Evolutionary conservation across 352 stramenopile species (phyloP).

Genomic region (Pythium biforme): DNA sequence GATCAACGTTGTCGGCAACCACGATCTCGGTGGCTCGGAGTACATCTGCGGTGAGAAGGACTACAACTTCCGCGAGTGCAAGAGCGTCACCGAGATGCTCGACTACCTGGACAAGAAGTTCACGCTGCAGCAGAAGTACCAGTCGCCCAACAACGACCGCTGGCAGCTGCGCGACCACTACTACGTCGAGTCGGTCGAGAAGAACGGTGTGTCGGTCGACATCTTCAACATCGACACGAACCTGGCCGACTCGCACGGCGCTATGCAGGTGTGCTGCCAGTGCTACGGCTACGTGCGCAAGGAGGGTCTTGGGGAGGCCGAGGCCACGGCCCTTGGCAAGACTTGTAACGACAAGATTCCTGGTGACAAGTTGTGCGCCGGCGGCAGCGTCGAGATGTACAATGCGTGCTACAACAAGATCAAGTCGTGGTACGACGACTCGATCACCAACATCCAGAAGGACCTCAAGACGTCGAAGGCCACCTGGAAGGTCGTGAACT

Average conservation of each 20-base stretch:
- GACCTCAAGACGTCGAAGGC: conserved; percentile 70
- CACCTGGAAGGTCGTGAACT: conserved; percentile 88
- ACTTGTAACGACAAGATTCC: conserved; percentile 69
- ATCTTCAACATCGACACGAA: conserved; percentile 91
- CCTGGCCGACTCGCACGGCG: conserved; percentile 80
- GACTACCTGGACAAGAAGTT: conserved; percentile 86
- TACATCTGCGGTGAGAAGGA: conserved; percentile 87
- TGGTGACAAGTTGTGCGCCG: conserved; percentile 71
- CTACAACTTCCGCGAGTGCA: conserved; percentile 83
- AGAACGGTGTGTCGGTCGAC: conserved; percentile 81
- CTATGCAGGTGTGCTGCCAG: conserved; percentile 85
- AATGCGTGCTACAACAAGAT: conserved; percentile 71
- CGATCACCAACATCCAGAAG: conserved; percentile 60
- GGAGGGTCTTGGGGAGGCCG: conserved; percentile 39
- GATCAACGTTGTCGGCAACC: conserved; percentile 88
- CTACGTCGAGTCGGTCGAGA: conserved; percentile 78
- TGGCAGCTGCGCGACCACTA: conserved; percentile 85
- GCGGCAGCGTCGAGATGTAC: conserved; percentile 68
- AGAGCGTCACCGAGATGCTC: conserved; percentile 64
- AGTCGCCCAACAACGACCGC: conserved; percentile 70
- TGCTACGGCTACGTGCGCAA: conserved; percentile 86
- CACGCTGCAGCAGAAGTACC: conserved; percentile 76
- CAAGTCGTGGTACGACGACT: conserved; percentile 79
- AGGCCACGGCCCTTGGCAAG: conserved; percentile 55
- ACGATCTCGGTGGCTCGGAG: conserved; percentile 84